Conservation (phyloP, 441 rosid genomes). For the Populus tomentosa region DNA sequence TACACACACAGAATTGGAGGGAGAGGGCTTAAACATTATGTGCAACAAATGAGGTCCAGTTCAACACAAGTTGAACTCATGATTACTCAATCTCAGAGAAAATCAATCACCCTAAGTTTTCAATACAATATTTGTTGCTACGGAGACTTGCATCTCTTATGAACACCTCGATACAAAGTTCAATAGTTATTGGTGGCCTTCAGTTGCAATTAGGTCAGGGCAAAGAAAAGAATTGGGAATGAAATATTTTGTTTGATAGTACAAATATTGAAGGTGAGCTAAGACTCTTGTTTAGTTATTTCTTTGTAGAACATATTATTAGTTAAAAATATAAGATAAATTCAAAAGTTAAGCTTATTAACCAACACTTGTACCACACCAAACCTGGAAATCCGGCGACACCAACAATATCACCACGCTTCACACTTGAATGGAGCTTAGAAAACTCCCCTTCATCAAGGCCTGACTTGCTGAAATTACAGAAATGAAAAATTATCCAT, state of each 20-base stretch:
- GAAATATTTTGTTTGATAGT: background rate
- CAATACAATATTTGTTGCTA: background rate
- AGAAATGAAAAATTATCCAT: constrained; percentile 2
- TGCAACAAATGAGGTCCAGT: background rate
- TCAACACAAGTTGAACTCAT: background rate
- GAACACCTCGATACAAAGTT: background rate
- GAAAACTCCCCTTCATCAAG: constrained; percentile 64
- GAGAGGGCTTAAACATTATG: background rate
- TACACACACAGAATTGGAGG: background rate
- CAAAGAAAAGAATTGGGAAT: background rate
- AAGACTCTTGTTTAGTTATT: background rate
- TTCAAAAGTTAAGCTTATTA: background rate
- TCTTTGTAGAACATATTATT: background rate
- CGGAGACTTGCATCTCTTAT: background rate
- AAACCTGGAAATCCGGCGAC: constrained; percentile 87
- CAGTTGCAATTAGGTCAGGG: background rate
- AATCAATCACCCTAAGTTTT: background rate
- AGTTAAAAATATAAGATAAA: background rate
- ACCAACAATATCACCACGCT: constrained; percentile 90
- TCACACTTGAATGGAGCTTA: constrained; percentile 54
- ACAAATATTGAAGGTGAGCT: background rate
- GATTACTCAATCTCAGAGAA: background rate
- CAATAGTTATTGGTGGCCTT: background rate
- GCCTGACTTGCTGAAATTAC: constrained; percentile 56
- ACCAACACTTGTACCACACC: background rate